A percentile compares a stretch with the other conserved stretches of the same genome.
These are phyloP conservation scores for Agrocybe pediades DNA, from an alignment of 768 basidiomycete species.

Conservation along the genomic window DNA sequence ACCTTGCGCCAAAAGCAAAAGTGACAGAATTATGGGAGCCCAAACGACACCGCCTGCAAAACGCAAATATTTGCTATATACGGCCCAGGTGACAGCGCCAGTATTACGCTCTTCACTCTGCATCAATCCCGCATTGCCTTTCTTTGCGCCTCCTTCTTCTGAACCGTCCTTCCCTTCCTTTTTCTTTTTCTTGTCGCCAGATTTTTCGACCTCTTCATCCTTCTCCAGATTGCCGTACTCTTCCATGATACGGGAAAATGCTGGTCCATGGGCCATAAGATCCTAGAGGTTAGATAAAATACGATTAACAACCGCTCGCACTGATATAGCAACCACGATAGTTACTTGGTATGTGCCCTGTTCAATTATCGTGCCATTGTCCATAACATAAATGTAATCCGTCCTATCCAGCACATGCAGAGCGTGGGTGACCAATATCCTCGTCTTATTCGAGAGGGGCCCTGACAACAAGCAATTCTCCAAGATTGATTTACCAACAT, in stretches of 20 bases:
- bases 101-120: slow-evolving; percentile 60
- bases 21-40: slow-evolving; percentile 44
- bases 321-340: slow-evolving; percentile 6
- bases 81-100: slow-evolving; percentile 51
- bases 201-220: slow-evolving; percentile 11
- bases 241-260: slow-evolving; percentile 55
- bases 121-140: slow-evolving; percentile 38
- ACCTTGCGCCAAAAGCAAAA: slow-evolving; percentile 50
- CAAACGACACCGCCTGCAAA: slow-evolving; percentile 50
- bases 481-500: slow-evolving; percentile 69
- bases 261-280: slow-evolving; percentile 41
- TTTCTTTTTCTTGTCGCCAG: slow-evolving; percentile 7
- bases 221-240: slow-evolving; percentile 51
- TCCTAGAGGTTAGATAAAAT: slow-evolving; percentile 30
- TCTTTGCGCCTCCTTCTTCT: slow-evolving; percentile 23
- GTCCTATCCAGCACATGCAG: slow-evolving; percentile 58
- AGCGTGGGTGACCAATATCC: slow-evolving; percentile 64
- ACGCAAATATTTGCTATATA: slow-evolving; percentile 50
- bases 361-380: slow-evolving; percentile 58
- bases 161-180: slow-evolving; percentile 11
- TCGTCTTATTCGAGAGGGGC: slow-evolving; percentile 53
- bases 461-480: slow-evolving; percentile 63
- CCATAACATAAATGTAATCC: slow-evolving; percentile 69
- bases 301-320: background rate
- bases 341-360: slow-evolving; percentile 60